Evolutionary conservation across 2,329 filamentous ascomycete genomes (phyloP).

Genomic region (Sporothrix humicola): DNA sequence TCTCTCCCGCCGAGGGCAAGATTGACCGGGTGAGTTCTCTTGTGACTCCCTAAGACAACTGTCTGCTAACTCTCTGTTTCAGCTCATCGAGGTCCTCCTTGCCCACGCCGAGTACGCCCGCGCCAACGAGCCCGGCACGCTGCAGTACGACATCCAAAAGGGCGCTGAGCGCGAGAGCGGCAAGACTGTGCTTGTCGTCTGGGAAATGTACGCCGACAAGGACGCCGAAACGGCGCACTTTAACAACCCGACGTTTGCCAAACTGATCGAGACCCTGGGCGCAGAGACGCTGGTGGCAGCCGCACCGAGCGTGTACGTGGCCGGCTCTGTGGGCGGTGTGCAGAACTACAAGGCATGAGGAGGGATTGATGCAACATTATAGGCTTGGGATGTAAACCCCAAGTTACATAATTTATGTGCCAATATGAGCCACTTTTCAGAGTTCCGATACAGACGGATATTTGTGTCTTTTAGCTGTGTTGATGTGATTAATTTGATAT

Average conservation of each 20-base stretch:
- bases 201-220: slow-evolving; percentile 14
- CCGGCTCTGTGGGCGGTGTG: not conserved
- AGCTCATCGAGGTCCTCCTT: not conserved
- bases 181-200: not conserved
- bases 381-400: not conserved
- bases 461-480: too few species aligned
- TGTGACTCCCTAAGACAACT: not conserved
- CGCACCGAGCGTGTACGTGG: not conserved
- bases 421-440: not conserved
- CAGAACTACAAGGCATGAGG: not conserved
- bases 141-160: not conserved
- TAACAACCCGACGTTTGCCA: not conserved
- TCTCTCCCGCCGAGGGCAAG: slow-evolving; percentile 4
- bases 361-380: too few species aligned
- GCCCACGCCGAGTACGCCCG: not conserved
- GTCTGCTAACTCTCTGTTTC: too few species aligned
- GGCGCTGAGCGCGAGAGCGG: not conserved
- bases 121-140: slow-evolving; percentile 11
- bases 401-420: too few species aligned
- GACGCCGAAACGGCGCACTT: not conserved
- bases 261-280: not conserved
- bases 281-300: not conserved
- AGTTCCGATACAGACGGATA: too few species aligned
- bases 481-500: too few species aligned
- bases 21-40: not conserved